phyloP scores from a whole-genome alignment of 257 asterid genomes.

The Coffea eugenioides region DNA sequence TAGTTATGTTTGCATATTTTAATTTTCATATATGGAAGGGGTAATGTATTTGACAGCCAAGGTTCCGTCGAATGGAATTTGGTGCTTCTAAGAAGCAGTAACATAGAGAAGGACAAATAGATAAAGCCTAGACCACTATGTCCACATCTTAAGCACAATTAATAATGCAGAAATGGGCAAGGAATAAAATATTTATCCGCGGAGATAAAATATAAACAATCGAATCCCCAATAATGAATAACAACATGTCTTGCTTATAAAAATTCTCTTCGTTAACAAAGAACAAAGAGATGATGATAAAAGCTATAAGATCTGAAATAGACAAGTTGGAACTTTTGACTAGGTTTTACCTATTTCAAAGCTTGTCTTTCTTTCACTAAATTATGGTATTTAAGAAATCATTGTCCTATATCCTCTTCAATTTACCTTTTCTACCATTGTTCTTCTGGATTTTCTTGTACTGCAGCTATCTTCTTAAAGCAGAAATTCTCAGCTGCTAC shows the following conservation, averaged over 20 bases:
- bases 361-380: not conserved
- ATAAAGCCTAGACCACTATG: conserved; percentile 7
- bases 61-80: not conserved
- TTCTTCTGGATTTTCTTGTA: not conserved
- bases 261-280: conserved; percentile 8
- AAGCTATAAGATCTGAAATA: conserved; percentile 23
- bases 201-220: conserved; percentile 4
- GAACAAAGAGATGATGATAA: conserved; percentile 54
- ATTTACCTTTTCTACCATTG: not conserved
- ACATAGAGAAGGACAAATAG: conserved; percentile 18
- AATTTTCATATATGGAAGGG: not conserved
- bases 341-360: conserved; percentile 21
- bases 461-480: not conserved
- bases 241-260: not conserved
- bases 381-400: not conserved
- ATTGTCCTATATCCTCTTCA: not conserved
- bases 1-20: not conserved
- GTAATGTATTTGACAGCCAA: not conserved
- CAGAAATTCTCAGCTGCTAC: not conserved
- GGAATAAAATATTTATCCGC: conserved; percentile 16
- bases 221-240: conserved; percentile 27
- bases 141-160: not conserved
- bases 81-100: not conserved
- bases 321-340: conserved; percentile 23
- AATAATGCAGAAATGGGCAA: not conserved